These are phyloP conservation scores for Jacaranda mimosifolia DNA, from an alignment of 257 asterid species.

Conservation along the genomic window DNA sequence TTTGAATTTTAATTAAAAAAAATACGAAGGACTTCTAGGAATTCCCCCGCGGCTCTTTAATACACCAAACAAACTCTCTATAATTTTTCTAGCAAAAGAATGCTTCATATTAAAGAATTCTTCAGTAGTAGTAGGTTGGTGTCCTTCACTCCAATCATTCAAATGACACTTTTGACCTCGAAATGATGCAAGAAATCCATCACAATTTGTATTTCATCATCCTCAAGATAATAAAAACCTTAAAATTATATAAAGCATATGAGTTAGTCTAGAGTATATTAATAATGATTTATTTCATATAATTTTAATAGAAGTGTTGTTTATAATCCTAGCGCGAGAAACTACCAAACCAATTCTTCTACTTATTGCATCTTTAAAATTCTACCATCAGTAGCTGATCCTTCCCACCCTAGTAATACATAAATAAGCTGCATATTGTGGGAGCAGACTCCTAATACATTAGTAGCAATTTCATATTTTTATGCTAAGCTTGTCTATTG, in stretches of 20 bases:
- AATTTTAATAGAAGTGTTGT: not conserved
- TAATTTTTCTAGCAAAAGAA: not conserved
- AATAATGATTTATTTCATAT: no score
- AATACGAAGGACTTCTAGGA: not conserved
- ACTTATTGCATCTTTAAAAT: not conserved
- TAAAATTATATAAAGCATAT: not conserved
- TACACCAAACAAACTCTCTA: not conserved
- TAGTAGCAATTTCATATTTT: not conserved
- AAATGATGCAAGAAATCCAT: constrained; percentile 24
- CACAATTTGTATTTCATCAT: constrained; percentile 21
- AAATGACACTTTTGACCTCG: constrained; percentile 16
- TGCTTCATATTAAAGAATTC: constrained; percentile 11
- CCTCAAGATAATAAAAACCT: constrained; percentile 3
- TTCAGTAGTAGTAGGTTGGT: not conserved
- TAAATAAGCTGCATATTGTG: not conserved
- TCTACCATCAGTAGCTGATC: not conserved
- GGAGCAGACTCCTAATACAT: not conserved
- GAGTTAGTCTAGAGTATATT: not conserved
- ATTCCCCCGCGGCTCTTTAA: not conserved
- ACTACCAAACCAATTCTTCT: not conserved
- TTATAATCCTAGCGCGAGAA: not conserved
- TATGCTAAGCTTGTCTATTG: not conserved
- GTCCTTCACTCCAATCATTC: constrained; percentile 14
- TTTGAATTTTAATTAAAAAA: not conserved
- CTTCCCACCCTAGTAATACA: not conserved